Evolutionary conservation across 2,329 filamentous ascomycete genomes (phyloP), one percentile per base, ranked within the genome.

Genomic region (Immersiporthe knoxdaviesiana): DNA sequence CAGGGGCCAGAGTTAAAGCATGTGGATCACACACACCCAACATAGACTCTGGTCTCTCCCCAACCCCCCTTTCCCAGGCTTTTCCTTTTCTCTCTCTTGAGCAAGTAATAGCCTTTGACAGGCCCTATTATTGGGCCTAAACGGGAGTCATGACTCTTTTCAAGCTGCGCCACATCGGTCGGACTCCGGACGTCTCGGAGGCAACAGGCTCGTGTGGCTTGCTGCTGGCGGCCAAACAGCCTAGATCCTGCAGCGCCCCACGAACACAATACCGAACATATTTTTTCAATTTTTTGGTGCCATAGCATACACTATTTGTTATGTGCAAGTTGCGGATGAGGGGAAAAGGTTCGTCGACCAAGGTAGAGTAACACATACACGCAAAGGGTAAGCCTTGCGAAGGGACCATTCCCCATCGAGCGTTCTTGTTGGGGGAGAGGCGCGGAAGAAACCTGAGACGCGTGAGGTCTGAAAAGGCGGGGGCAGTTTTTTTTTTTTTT

Each of bases 401-500:
- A 58, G 59, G 16, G 4, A 37, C 63, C 27, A 24, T 30, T 47
- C 24, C 50, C 18, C 37, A 35, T 54, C 24, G n/a, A 52, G 60
- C 59, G 41, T 12, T 11, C 27, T 11, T 54, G 21, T 3, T 18
- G 44, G 44, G 18, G 44, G 24, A 66, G 27, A 32, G 27, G 39
- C 52, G 24, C 47, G 44, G 44, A 50, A 63, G 56, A 21, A 60
- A 52, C 61, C 67, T 71, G 67, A 69, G 66, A 71, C 69, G 64
- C 27, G 35, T 27, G 44, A 54, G 41, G 63, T 69, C 67, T 66
- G 65, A 62, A 50, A 58, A 27, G 62, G 69, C 52, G 59, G 60
- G 60, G 67, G 35, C 35, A n/a, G n/a, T n/a, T n/a, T n/a, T n/a
- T n/a, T n/a, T n/a, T n/a, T n/a, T n/a, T n/a, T n/a, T n/a, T n/a